Base-by-base conservation (phyloP, 257 asterid species). In the Oldenlandia corymbosa region DNA sequence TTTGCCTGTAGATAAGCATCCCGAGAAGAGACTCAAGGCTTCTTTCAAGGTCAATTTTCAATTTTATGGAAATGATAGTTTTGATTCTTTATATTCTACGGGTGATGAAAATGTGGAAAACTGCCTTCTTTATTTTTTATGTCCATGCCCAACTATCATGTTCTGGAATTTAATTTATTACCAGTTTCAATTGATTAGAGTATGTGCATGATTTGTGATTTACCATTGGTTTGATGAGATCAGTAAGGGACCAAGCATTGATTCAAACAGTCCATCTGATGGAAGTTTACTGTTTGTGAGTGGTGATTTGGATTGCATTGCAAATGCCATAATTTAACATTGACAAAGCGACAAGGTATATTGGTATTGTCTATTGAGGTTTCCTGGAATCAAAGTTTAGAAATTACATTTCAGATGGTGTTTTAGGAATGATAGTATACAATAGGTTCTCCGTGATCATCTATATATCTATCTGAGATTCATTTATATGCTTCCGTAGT, bases 1-100 rank as follows among this genome's bases (percentile, higher is more conserved):
- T 71, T 74, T 87, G 72, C 88, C 95, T 1, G 82, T 80, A n/a
- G 99, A 90, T 64, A 89, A 70, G 80, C 97, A 92, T 79, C 97
- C 96, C 0, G 97, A 93, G 79, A 93, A 76, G 87, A 84, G 97
- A 77, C 95, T 90, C 23, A 93, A 86, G 78, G 99, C 99, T 7
- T 68, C 95, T 27, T 93, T 89, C 70, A 92, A 89, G 97, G 95
- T 90, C 42, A 30, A 32, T 36, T 18, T 61, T 21, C 10, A 5
- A 30, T 27, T n/a, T 16, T 20, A 10, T 17, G 2, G 6, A 14
- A 53, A 10, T 6, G 21, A 53, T 53, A 4, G 16, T 30, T 30
- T 30, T 30, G 34, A 52, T 24, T 52, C 20, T 26, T 49, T 4
- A 43, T 43, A 2, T 43, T 43, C n/a, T 14, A 43, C 5, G 18